Evolutionary conservation across 2,329 filamentous ascomycete species (phyloP), one percentile per base, ranked within the genome.

Genomic region (Gyromitra esculenta): DNA sequence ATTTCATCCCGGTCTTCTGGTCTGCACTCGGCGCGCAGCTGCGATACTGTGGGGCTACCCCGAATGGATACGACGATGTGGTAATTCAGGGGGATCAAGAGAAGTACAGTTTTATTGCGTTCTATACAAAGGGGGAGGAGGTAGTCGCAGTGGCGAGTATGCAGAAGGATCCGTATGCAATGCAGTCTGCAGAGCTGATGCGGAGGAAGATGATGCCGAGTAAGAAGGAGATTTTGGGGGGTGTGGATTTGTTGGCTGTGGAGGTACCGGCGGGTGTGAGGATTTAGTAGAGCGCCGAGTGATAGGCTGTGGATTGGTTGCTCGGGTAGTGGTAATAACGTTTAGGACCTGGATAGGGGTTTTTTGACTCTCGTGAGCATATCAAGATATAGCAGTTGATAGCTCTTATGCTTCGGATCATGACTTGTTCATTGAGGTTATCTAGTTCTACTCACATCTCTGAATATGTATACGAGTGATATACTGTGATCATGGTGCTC

Each of bases 1-100:
- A 89, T 1, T 97, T 97, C 84, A 95, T 96, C 74, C 96, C 96
- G 0, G 89, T 99, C 65, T 99, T 99, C 86, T 99, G 96, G 96
- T 97, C 93, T 0, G 96, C 96, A 0, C 85, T 99, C 4, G 93
- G 94, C 4, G 88, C 90, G 5, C 96, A 99, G 85, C 84, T 99
- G 81, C 89, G 96, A 59, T 99, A 99, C 86, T 97, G 94, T 82
- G 96, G 96, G 11, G 96, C 95, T 85, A 93, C 94, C 0, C 85
- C 86, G 0, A 88, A 89, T 69, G 95, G 95, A 0, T 98, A 89
- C 85, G 96, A 99, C 82, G 94, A 96, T 80, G 82, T 97, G 3
- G 87, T 98, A 0, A 81, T 99, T 9, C 88, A 92, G 65, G 95
- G 95, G 11, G 88, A 92, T 80, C 89, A 91, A 0, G 90, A 90